phyloP scores from a whole-genome alignment of 768 basidiomycete species.

The Pleurotus djamor region DNA sequence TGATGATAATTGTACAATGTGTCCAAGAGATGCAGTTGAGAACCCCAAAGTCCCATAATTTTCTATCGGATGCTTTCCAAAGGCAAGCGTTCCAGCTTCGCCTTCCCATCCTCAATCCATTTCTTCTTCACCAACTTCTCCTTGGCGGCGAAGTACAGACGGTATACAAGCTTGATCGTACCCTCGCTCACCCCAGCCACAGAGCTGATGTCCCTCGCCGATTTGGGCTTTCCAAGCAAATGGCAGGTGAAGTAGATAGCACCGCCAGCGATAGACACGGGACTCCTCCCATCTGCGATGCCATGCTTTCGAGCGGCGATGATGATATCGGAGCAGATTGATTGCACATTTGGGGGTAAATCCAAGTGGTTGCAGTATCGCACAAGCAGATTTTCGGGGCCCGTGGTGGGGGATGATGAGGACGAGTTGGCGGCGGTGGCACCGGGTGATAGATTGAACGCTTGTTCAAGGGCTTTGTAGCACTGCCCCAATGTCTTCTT shows the following conservation, averaged over 20 bases:
- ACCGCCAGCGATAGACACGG: slow-evolving; percentile 98
- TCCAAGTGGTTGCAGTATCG: slow-evolving; percentile 94
- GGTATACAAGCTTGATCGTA: slow-evolving; percentile 90
- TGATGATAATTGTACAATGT: neutral
- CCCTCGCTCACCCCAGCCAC: slow-evolving; percentile 96
- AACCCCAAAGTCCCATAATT: neutral
- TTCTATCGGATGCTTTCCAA: slow-evolving; percentile 19
- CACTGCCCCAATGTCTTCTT: slow-evolving; percentile 96
- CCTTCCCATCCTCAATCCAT: slow-evolving; percentile 82
- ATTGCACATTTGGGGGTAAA: slow-evolving; percentile 77
- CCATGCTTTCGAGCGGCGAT: slow-evolving; percentile 77
- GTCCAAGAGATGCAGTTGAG: neutral
- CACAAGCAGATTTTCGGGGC: slow-evolving; percentile 86
- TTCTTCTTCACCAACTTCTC: slow-evolving; percentile 82
- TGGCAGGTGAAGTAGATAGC: slow-evolving; percentile 93
- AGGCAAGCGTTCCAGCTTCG: slow-evolving; percentile 45
- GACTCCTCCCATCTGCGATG: slow-evolving; percentile 91
- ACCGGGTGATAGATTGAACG: slow-evolving; percentile 86
- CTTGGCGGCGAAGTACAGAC: slow-evolving; percentile 69
- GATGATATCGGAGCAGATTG: slow-evolving; percentile 83
- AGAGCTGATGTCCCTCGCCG: slow-evolving; percentile 80
- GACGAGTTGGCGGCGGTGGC: slow-evolving; percentile 51
- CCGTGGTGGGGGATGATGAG: slow-evolving; percentile 50
- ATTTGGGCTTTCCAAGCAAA: slow-evolving; percentile 72
- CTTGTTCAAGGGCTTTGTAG: slow-evolving; percentile 84